These are phyloP conservation scores for Mortierella polycephala DNA, from an alignment of 371 early-diverging fungal species.

Conservation along the genomic window DNA sequence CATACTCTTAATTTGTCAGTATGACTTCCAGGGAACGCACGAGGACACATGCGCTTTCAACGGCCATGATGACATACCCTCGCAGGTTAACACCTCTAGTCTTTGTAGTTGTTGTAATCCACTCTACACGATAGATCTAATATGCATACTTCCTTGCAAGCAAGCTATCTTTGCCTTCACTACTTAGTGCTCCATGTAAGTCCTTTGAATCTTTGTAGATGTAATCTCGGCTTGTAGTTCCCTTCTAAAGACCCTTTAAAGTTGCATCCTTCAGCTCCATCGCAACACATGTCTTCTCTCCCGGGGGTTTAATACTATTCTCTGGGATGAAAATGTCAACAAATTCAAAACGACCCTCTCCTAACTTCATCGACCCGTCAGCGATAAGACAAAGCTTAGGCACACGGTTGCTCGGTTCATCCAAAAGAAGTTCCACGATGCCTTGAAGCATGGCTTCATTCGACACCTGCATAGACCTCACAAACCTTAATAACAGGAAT, in stretches of 20 bases:
- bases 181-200: slow-evolving; percentile 15
- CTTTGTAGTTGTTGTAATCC: slow-evolving; percentile 23
- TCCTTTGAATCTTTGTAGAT: slow-evolving; percentile 12
- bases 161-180: slow-evolving; percentile 20
- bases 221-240: slow-evolving; percentile 14
- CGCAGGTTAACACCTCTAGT: slow-evolving; percentile 28
- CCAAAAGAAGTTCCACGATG: slow-evolving; percentile 30
- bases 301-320: slow-evolving; percentile 6
- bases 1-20: too few relatives aligned
- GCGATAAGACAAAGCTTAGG: slow-evolving; percentile 39
- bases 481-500: slow-evolving; percentile 15
- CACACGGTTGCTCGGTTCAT: slow-evolving; percentile 23
- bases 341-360: slow-evolving; percentile 18
- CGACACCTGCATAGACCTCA: slow-evolving; percentile 16
- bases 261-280: slow-evolving; percentile 40
- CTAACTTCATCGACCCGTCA: slow-evolving; percentile 27
- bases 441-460: slow-evolving; percentile 35
- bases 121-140: slow-evolving; percentile 26
- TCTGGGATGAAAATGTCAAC: slow-evolving; percentile 20
- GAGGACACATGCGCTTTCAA: slow-evolving; percentile 30
- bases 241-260: slow-evolving; percentile 33
- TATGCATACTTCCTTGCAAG: slow-evolving; percentile 30
- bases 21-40: not conserved
- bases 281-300: slow-evolving; percentile 22
- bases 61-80: slow-evolving; percentile 41